Evolutionary conservation across 2,329 filamentous ascomycete genomes (phyloP).

Genomic region (Colletotrichum trifolii): DNA sequence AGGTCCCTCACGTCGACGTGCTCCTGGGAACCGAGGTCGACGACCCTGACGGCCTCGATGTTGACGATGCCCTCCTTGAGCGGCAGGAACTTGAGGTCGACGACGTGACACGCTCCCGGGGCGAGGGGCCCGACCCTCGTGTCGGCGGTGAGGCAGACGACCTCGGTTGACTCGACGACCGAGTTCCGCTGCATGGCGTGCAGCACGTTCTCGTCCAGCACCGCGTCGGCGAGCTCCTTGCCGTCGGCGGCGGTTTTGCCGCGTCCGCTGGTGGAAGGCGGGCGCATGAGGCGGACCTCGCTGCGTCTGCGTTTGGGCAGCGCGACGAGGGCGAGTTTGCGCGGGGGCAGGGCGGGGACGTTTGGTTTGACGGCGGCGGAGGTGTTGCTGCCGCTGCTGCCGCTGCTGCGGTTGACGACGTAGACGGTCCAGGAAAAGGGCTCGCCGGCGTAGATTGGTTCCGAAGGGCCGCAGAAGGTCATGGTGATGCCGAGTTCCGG

Average conservation of each 20-base stretch:
- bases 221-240: conserved; percentile 68
- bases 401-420: conserved; percentile 73
- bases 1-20: conserved; percentile 81
- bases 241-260: conserved; percentile 36
- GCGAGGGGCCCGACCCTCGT: conserved; percentile 78
- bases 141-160: conserved; percentile 82
- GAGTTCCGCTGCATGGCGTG: conserved; percentile 77
- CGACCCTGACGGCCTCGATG: conserved; percentile 78
- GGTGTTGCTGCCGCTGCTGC: too few relatives aligned
- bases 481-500: conserved; percentile 78
- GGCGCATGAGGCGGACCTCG: conserved; percentile 63
- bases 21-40: conserved; percentile 80
- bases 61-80: conserved; percentile 73
- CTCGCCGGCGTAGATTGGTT: conserved; percentile 69
- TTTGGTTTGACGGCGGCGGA: conserved; percentile 50
- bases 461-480: conserved; percentile 73
- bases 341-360: conserved; percentile 53
- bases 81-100: conserved; percentile 78
- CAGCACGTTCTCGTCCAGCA: conserved; percentile 77
- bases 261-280: conserved; percentile 64
- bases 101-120: conserved; percentile 78
- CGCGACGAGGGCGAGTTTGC: conserved; percentile 77
- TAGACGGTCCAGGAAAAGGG: conserved; percentile 80
- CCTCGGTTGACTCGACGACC: conserved; percentile 70
- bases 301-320: conserved; percentile 73